Conservation (phyloP, 2,329 filamentous ascomycete genomes). For the Paraconiothyrium sp. region DNA sequence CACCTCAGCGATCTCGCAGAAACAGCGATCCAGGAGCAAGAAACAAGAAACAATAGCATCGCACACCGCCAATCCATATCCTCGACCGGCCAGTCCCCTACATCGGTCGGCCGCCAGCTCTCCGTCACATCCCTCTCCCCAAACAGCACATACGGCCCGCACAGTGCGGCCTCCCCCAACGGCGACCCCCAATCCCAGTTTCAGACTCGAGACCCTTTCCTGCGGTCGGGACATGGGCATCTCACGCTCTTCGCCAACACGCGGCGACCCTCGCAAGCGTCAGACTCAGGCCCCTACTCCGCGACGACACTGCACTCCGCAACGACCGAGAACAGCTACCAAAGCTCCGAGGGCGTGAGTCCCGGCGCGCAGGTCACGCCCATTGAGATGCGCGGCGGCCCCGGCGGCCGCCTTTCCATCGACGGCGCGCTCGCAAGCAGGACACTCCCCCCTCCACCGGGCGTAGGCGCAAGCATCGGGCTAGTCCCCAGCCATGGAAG, state of each 20-base stretch:
- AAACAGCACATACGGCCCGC: slow-evolving; percentile 19
- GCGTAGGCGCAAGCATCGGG: slow-evolving; percentile 38
- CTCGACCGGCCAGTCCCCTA: slow-evolving; percentile 48
- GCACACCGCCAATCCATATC: slow-evolving; percentile 49
- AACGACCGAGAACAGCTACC: slow-evolving; percentile 46
- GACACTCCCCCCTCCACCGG: slow-evolving; percentile 41
- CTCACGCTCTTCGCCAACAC: slow-evolving; percentile 37
- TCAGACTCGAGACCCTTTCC: slow-evolving; percentile 41
- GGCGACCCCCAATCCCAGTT: slow-evolving; percentile 40
- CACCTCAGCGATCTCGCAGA: slow-evolving; percentile 48
- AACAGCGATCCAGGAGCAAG: slow-evolving; percentile 43
- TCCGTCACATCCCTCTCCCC: slow-evolving; percentile 45
- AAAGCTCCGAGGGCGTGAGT: slow-evolving; percentile 49
- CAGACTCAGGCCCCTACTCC: slow-evolving; percentile 45
- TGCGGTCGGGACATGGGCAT: slow-evolving; percentile 38
- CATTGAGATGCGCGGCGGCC: slow-evolving; percentile 37
- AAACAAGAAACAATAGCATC: slow-evolving; percentile 38
- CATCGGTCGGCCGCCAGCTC: slow-evolving; percentile 40
- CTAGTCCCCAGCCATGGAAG: slow-evolving; percentile 40
- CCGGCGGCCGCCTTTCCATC: slow-evolving; percentile 44
- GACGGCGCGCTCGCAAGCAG: slow-evolving; percentile 41
- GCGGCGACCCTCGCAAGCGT: slow-evolving; percentile 49
- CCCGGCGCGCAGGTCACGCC: slow-evolving; percentile 41
- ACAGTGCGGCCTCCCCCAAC: slow-evolving; percentile 46
- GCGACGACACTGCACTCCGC: slow-evolving; percentile 40